A percentile compares a stretch with the other conserved stretches of the same genome.
Evolutionary conservation across 306 rosid species (phyloP).

Genomic region (Sindora glabra): DNA sequence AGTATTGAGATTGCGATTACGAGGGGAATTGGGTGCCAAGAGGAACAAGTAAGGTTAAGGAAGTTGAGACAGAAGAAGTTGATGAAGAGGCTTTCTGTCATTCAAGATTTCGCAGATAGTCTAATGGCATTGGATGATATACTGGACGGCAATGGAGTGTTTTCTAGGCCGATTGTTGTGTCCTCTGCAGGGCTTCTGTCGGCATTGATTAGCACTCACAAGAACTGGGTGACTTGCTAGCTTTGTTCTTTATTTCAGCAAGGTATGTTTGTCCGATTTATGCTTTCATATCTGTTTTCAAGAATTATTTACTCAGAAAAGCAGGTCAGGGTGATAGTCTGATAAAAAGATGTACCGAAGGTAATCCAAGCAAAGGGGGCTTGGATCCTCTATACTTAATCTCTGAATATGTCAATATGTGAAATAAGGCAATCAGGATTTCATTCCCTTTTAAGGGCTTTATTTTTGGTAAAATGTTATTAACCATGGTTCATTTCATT

Average conservation of each 20-base stretch:
- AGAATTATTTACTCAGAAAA: too few species aligned
- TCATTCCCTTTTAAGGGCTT: too few species aligned
- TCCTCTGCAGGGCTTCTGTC: conserved; percentile 49
- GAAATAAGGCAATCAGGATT: too few species aligned
- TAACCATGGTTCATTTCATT: too few species aligned
- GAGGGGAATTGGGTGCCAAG: background rate
- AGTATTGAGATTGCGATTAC: background rate
- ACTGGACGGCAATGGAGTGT: conserved; percentile 28
- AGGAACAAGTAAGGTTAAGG: conserved; percentile 28
- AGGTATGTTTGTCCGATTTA: too few species aligned
- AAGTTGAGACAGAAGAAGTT: conserved; percentile 30
- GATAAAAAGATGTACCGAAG: too few species aligned
- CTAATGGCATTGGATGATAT: conserved; percentile 46
- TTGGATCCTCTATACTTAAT: too few species aligned
- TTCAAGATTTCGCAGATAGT: conserved; percentile 53
- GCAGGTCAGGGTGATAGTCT: too few species aligned
- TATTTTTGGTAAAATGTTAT: too few species aligned
- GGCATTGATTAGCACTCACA: conserved; percentile 51
- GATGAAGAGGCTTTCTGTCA: conserved; percentile 44
- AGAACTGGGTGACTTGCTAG: conserved; percentile 56
- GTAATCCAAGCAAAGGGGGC: too few species aligned
- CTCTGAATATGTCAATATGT: too few species aligned
- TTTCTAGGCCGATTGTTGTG: conserved; percentile 29
- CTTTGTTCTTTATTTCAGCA: background rate
- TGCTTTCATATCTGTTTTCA: too few species aligned